Evolutionary conservation across 2,329 filamentous ascomycete species (phyloP).

Genomic region (Phoma sp.): DNA sequence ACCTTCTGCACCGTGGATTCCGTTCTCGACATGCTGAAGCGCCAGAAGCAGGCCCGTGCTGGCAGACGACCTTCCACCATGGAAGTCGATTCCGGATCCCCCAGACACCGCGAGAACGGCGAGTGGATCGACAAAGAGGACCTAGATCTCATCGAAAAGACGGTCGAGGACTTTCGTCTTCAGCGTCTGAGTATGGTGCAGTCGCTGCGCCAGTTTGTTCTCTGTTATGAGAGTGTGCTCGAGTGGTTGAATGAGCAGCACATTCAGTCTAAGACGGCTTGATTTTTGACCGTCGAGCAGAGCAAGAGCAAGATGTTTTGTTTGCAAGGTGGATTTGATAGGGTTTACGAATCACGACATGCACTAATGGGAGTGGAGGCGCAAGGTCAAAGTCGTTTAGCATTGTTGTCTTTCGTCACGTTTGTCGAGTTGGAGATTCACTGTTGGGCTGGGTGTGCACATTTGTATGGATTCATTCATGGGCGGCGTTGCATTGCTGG

Average conservation of each 20-base stretch:
- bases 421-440: too few relatives aligned
- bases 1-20: conserved; percentile 97
- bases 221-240: conserved; percentile 93
- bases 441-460: too few relatives aligned
- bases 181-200: conserved; percentile 98
- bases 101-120: conserved; percentile 54
- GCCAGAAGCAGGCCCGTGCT: conserved; percentile 65
- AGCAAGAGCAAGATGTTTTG: not conserved
- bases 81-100: conserved; percentile 39
- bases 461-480: not conserved
- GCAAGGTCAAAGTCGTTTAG: conserved; percentile 7
- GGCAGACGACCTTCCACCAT: conserved; percentile 52
- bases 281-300: not conserved
- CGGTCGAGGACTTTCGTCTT: conserved; percentile 87
- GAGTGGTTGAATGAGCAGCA: conserved; percentile 75
- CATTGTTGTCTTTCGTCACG: conserved; percentile 8
- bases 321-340: not conserved
- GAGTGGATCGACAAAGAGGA: conserved; percentile 74
- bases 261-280: conserved; percentile 5
- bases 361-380: conserved; percentile 6
- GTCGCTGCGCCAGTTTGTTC: conserved; percentile 87
- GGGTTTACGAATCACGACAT: conserved; percentile 6
- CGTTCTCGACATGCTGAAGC: conserved; percentile 94
- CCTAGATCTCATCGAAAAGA: conserved; percentile 81
- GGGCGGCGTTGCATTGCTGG: conserved; percentile 15